Evolutionary conservation across 352 stramenopile genomes (phyloP).

Genomic region (Globisporangium perplexum): DNA sequence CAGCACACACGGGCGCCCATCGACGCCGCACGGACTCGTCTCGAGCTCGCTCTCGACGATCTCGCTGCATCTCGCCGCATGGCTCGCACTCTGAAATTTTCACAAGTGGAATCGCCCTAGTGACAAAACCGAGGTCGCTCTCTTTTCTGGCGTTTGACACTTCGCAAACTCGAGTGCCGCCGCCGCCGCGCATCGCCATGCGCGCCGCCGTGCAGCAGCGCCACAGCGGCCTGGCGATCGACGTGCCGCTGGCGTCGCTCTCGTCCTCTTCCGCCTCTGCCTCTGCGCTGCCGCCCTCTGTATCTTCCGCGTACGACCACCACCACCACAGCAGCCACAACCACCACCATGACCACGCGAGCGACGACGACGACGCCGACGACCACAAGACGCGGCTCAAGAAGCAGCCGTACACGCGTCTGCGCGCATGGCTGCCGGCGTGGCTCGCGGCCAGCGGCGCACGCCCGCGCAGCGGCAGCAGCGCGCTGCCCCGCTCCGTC

Average conservation of each 20-base stretch:
- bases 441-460: background rate
- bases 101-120: too few species aligned
- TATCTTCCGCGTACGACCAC: background rate
- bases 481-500: background rate
- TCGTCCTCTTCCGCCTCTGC: background rate
- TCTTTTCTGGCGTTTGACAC: too few species aligned
- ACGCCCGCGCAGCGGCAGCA: background rate
- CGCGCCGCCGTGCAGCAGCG: background rate
- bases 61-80: too few species aligned
- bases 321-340: background rate
- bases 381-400: constrained; percentile 1
- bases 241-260: constrained; percentile 2
- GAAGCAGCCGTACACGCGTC: background rate
- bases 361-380: background rate
- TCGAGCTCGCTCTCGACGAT: too few species aligned
- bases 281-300: background rate
- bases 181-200: background rate
- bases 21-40: too few species aligned
- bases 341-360: background rate
- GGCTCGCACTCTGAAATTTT: too few species aligned
- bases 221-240: constrained; percentile 5
- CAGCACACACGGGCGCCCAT: too few species aligned
- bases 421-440: background rate
- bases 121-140: too few species aligned
- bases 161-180: too few species aligned